Percentiles rank a stretch among this genome's conserved stretches.
phyloP scores from a whole-genome alignment of 129 eudicot species.

The Kitagawia praeruptora region DNA sequence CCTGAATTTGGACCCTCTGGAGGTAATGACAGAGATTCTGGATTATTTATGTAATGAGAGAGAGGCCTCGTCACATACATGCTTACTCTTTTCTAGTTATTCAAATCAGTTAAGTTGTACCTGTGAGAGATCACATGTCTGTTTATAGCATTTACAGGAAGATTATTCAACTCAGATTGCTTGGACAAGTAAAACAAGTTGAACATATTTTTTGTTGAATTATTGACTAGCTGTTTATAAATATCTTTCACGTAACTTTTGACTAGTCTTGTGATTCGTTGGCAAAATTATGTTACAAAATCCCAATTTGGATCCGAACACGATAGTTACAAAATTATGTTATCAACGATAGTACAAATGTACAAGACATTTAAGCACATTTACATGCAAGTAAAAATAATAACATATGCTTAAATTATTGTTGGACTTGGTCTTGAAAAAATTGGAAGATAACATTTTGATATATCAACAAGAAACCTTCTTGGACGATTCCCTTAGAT shows the following conservation, averaged over 20 bases:
- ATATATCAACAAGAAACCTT: too few species aligned
- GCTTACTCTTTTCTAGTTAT: not conserved
- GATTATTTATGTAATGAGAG: slow-evolving; percentile 20
- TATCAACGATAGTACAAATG: too few species aligned
- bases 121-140: not conserved
- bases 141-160: not conserved
- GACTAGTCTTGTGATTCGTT: too few species aligned
- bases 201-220: not conserved
- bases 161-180: not conserved
- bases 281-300: too few species aligned
- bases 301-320: too few species aligned
- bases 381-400: too few species aligned
- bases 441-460: too few species aligned
- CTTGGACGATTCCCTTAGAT: too few species aligned
- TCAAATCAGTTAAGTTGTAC: not conserved
- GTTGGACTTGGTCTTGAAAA: too few species aligned
- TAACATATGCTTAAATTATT: too few species aligned
- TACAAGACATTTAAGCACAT: too few species aligned
- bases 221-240: not conserved
- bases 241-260: not conserved
- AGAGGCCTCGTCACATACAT: slow-evolving; percentile 46
- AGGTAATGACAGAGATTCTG: slow-evolving; percentile 14
- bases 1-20: slow-evolving; percentile 58
- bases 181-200: not conserved
- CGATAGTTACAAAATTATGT: too few species aligned